Evolutionary conservation across 176 grass and related monocot species (phyloP).

Genomic region (Aegilops longissima): DNA sequence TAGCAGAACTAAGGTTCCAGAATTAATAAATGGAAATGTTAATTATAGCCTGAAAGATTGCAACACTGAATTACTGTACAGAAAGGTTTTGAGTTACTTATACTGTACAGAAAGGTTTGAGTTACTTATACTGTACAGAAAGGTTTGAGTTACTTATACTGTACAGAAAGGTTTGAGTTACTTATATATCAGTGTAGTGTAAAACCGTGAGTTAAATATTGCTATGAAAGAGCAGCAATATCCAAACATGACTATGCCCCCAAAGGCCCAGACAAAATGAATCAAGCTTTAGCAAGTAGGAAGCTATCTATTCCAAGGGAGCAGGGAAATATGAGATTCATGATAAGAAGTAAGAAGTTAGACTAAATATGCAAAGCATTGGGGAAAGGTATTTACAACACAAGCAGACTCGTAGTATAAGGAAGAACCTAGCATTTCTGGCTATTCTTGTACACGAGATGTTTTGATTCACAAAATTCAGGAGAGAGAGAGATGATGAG

Average conservation of each 20-base stretch:
- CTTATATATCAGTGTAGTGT: background rate
- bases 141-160: background rate
- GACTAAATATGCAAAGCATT: slow-evolving; percentile 15
- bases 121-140: no score
- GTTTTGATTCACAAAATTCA: background rate
- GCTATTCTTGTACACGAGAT: background rate
- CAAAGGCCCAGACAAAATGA: slow-evolving; percentile 1
- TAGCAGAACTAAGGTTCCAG: slow-evolving; percentile 1
- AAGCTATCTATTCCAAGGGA: slow-evolving; percentile 5
- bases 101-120: no score
- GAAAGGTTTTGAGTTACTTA: no score
- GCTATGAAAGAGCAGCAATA: background rate
- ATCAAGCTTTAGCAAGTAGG: slow-evolving; percentile 8
- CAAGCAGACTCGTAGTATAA: background rate
- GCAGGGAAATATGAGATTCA: background rate
- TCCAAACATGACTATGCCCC: background rate
- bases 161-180: slow-evolving; percentile 14
- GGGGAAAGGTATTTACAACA: background rate
- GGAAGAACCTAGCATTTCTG: background rate
- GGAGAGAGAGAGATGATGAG: background rate
- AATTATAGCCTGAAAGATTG: background rate
- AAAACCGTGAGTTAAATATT: background rate
- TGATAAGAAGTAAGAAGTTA: background rate
- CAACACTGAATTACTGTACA: background rate
- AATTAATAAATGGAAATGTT: slow-evolving; percentile 18